Conservation (phyloP, 495 filamentous ascomycete species). For the Glutinoglossum americanum region DNA sequence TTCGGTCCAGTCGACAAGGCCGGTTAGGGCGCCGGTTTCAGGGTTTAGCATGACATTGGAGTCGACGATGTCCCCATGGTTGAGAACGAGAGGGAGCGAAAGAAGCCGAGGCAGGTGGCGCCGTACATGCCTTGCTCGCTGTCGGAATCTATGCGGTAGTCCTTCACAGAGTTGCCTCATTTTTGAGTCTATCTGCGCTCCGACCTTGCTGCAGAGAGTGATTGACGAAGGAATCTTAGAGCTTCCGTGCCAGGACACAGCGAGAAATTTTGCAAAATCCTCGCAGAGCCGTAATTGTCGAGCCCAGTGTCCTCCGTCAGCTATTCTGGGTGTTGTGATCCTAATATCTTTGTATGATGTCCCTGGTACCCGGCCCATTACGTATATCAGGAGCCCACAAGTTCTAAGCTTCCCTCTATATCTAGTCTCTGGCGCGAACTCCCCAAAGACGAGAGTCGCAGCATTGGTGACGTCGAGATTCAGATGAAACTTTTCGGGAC, state of each 20-base stretch:
- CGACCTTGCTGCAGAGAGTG: background rate
- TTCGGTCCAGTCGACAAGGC: slow-evolving; percentile 28
- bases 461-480: background rate
- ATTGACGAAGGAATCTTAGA: background rate
- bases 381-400: background rate
- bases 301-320: background rate
- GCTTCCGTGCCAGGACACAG: background rate
- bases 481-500: background rate
- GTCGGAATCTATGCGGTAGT: background rate
- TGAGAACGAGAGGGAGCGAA: background rate
- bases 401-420: background rate
- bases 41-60: slow-evolving; percentile 2
- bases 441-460: background rate
- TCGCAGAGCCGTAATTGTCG: background rate
- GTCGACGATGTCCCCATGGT: background rate
- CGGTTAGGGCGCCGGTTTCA: background rate
- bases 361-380: background rate
- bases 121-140: background rate
- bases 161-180: background rate
- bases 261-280: background rate
- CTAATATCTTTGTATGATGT: background rate
- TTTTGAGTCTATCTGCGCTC: background rate
- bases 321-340: background rate
- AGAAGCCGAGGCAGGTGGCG: background rate
- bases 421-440: background rate